Evolutionary conservation across 257 asterid species (phyloP).

Genomic region (Verbena officinalis): DNA sequence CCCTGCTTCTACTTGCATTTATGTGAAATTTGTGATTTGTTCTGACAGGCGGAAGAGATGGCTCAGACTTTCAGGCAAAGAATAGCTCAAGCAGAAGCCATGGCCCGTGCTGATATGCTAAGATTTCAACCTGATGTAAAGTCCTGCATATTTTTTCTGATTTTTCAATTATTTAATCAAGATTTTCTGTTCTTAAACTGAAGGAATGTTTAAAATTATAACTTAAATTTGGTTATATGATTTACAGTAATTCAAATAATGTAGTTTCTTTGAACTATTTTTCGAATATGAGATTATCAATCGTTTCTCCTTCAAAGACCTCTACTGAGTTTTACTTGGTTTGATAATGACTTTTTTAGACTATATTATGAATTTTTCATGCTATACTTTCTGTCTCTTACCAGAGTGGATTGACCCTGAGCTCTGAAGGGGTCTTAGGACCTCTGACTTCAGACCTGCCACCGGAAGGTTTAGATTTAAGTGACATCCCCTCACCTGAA

Average conservation of each 20-base stretch:
- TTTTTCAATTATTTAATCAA: neutral
- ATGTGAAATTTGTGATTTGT: slow-evolving; percentile 22
- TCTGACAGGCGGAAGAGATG: slow-evolving; percentile 95
- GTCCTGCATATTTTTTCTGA: slow-evolving; percentile 1
- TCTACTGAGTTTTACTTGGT: too few relatives aligned
- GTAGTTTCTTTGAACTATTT: too few relatives aligned
- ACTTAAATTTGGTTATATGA: too few relatives aligned
- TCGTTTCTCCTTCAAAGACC: too few relatives aligned
- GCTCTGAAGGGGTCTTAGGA: slow-evolving; percentile 88
- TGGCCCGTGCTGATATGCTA: slow-evolving; percentile 99
- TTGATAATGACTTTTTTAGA: too few relatives aligned
- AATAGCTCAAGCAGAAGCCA: slow-evolving; percentile 99
- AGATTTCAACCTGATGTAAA: slow-evolving; percentile 96
- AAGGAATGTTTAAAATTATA: too few relatives aligned
- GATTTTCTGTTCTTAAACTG: too few relatives aligned
- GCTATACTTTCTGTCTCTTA: neutral
- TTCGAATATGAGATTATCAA: too few relatives aligned
- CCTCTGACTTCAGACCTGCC: slow-evolving; percentile 86
- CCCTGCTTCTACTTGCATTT: neutral
- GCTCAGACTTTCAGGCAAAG: slow-evolving; percentile 99
- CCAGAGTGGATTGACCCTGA: slow-evolving; percentile 94
- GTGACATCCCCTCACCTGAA: slow-evolving; percentile 71
- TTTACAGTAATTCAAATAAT: too few relatives aligned
- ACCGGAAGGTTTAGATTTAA: slow-evolving; percentile 77
- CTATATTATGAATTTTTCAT: too few relatives aligned